These are phyloP conservation scores for Kluyveromyces aestuarii DNA, from an alignment of 805 yeast species.

Conservation along the genomic window DNA sequence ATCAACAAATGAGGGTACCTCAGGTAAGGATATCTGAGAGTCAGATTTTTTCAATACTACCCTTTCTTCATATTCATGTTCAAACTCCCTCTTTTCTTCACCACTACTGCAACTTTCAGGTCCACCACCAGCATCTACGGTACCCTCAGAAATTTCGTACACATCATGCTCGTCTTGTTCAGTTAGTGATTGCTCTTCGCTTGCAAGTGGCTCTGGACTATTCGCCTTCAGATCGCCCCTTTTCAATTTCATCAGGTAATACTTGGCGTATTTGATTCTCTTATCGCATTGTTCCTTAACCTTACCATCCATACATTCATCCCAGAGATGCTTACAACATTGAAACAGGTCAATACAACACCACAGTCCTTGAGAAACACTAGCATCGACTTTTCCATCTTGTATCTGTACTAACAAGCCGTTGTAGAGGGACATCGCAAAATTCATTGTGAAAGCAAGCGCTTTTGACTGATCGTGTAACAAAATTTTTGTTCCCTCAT, in stretches of 20 bases:
- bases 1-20: background rate
- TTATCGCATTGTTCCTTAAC: conserved; percentile 11
- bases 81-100: conserved; percentile 2
- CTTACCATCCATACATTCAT: conserved; percentile 5
- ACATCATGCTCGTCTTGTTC: background rate
- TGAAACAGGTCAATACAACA: conserved; percentile 23
- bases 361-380: conserved; percentile 23
- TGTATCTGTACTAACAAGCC: conserved; percentile 35
- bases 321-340: conserved; percentile 18
- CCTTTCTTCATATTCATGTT: background rate
- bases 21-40: background rate
- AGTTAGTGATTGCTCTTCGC: conserved; percentile 3
- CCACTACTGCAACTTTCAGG: conserved; percentile 6
- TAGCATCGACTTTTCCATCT: conserved; percentile 37
- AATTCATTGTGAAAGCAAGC: conserved; percentile 44
- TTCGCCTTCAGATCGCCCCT: conserved; percentile 15
- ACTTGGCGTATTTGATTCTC: conserved; percentile 21
- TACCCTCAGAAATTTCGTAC: background rate
- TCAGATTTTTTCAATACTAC: background rate
- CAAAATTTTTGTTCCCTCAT: conserved; percentile 31
- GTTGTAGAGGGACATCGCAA: conserved; percentile 51
- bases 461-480: conserved; percentile 54
- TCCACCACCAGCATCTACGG: background rate
- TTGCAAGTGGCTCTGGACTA: background rate
- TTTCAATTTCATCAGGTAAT: conserved; percentile 18